These are phyloP conservation scores for Jackrogersella multiformis DNA, from an alignment of 495 filamentous ascomycete species.

Conservation along the genomic window DNA sequence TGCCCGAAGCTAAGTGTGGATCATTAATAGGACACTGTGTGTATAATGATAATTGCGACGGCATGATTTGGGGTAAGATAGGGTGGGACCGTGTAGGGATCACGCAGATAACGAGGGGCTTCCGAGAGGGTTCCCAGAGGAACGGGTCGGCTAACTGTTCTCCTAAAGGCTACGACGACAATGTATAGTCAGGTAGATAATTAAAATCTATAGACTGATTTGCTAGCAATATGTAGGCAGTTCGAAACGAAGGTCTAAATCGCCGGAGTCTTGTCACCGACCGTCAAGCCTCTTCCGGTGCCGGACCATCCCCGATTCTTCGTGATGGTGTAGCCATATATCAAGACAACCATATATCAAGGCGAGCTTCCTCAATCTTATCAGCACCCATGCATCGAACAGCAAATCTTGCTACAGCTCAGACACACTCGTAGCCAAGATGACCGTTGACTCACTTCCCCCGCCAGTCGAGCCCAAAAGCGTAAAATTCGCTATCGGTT, in stretches of 20 bases:
- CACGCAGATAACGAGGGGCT: not conserved
- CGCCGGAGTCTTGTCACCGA: slow-evolving; percentile 17
- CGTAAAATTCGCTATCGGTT: slow-evolving; percentile 36
- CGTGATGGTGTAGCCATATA: slow-evolving; percentile 22
- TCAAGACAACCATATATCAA: slow-evolving; percentile 28
- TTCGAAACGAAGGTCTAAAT: slow-evolving; percentile 32
- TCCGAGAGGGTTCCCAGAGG: not conserved
- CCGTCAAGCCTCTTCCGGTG: slow-evolving; percentile 25
- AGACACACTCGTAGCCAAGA: slow-evolving; percentile 23
- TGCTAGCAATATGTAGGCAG: slow-evolving; percentile 17
- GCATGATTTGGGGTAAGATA: not conserved
- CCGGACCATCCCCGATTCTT: slow-evolving; percentile 24
- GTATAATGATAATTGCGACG: not conserved
- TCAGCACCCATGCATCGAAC: slow-evolving; percentile 18
- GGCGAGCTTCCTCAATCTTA: slow-evolving; percentile 22
- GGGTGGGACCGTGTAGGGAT: not conserved
- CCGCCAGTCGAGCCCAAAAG: slow-evolving; percentile 27
- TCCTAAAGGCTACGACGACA: not conserved
- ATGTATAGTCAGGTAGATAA: not conserved
- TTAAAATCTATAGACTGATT: slow-evolving; percentile 14
- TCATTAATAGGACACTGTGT: slow-evolving; percentile 20
- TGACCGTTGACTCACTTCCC: slow-evolving; percentile 26
- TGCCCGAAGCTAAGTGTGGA: slow-evolving; percentile 11
- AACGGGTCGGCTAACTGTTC: slow-evolving; percentile 11
- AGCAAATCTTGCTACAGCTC: not conserved